Conservation (phyloP, 441 rosid genomes). For the Aquilaria agallochum region DNA sequence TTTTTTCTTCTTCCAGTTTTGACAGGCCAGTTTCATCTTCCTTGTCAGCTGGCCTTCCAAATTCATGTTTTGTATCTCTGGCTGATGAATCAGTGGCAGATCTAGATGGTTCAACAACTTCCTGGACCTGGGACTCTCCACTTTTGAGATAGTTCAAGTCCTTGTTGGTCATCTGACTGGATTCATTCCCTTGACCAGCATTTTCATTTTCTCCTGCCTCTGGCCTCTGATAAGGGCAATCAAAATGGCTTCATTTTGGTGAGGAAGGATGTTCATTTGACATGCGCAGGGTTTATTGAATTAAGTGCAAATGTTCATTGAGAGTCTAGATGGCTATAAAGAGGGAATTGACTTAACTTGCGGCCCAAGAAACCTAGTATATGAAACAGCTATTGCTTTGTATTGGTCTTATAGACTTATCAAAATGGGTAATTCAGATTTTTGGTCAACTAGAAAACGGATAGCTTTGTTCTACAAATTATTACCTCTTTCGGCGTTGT, state of each 20-base stretch:
- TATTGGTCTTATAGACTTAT: no score
- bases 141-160: constrained; percentile 10
- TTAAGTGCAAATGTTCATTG: neutral
- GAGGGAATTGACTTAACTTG: neutral
- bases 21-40: neutral
- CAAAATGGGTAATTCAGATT: neutral
- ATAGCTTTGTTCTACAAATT: neutral
- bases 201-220: constrained; percentile 1
- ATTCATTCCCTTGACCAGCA: constrained; percentile 2
- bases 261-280: constrained; percentile 6
- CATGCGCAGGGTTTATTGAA: neutral
- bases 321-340: neutral
- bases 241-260: constrained; percentile 9
- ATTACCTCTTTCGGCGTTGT: constrained; percentile 24
- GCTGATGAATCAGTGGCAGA: constrained; percentile 1
- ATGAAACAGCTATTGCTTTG: neutral
- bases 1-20: constrained; percentile 9
- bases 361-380: neutral
- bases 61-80: constrained; percentile 7
- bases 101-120: constrained; percentile 6
- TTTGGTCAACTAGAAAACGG: neutral
- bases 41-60: constrained; percentile 10
- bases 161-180: constrained; percentile 6
- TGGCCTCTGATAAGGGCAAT: constrained; percentile 17
- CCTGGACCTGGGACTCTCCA: constrained; percentile 10